Base-by-base conservation (phyloP, 805 yeast species). In the Barnettozyma populi region DNA sequence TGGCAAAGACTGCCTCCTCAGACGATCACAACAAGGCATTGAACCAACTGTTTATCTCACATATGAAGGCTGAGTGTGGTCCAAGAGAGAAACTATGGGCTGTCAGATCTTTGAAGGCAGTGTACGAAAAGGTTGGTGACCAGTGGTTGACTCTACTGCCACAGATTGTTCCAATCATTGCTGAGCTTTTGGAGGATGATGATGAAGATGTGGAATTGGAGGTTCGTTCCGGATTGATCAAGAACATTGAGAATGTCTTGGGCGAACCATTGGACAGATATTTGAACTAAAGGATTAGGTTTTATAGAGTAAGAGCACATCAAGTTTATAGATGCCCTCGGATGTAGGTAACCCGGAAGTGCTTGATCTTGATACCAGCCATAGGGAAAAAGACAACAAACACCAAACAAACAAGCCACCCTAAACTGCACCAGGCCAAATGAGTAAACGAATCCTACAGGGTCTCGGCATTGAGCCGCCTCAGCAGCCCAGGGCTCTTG, bases 251-350 rank as follows among this genome's bases (percentile, higher is more conserved):
- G 66, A 82, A 80, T 50, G 96, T 90, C 19, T 74, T 94, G 55
- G 99, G 99, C 42, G 99, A 94, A 67, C 94, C 97, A 41, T 76
- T 94, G 50, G 97, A 92, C 61, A 79, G 87, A 69, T 86, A 86
- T 61, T 72, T 86, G 56, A 80, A 67, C 52, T 72, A 55, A 16
- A 34, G 27, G 27, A 11, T 23, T n/a, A 3, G 21, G 41, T 9
- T 23, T n/a, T 37, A 37, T 37, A 16, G 21, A 18, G 37, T 19
- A 32, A n/a, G 19, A 23, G 7, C 7, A 23, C 25, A 6, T 23
- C 25, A 23, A 6, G 25, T 23, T 23, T 32, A 32, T 7, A 25
- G 11, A 25, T 25, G 7, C 36, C 36, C 36, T 34, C 20, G 20
- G 18, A 10, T 35, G 37, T 35, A 20, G 5, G 20, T 11, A 8